phyloP scores from a whole-genome alignment of 106 monocot species.

The Chionographis japonica region DNA sequence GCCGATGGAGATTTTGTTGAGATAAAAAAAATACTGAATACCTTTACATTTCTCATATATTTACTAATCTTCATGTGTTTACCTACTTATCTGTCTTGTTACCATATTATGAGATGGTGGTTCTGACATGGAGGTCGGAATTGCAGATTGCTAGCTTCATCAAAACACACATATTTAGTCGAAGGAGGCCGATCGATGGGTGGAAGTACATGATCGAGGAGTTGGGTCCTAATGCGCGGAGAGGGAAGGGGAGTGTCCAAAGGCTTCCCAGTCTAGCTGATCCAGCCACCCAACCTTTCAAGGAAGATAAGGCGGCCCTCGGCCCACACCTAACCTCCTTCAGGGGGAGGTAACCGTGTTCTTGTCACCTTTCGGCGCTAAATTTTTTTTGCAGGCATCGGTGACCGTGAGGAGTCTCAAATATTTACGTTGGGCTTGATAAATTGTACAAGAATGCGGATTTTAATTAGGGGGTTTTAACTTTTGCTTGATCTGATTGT shows the following conservation, averaged over 20 bases:
- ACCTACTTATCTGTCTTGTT: too few species aligned
- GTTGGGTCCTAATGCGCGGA: conserved; percentile 89
- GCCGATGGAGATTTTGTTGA: too few species aligned
- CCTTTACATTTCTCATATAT: too few species aligned
- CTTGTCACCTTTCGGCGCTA: not conserved
- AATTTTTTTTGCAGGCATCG: too few species aligned
- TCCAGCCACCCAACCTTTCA: conserved; percentile 68
- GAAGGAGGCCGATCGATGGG: conserved; percentile 86
- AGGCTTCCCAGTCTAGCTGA: conserved; percentile 68
- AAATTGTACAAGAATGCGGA: too few species aligned
- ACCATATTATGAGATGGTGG: too few species aligned
- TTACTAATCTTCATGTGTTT: too few species aligned
- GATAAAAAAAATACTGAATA: too few species aligned
- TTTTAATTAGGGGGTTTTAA: too few species aligned
- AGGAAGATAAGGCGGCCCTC: conserved; percentile 47
- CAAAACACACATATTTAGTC: conserved; percentile 91
- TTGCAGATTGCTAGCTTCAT: conserved; percentile 97
- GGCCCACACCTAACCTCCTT: conserved; percentile 22
- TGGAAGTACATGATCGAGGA: conserved; percentile 99
- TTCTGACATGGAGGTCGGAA: not conserved
- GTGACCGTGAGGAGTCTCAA: too few species aligned
- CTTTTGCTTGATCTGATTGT: too few species aligned
- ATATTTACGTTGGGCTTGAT: too few species aligned
- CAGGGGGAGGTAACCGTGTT: conserved; percentile 13
- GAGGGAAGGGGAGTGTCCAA: conserved; percentile 80